A percentile compares a stretch with the other conserved stretches of the same genome.
phyloP scores from a whole-genome alignment of 345 rosid species.

The Angophora floribunda region DNA sequence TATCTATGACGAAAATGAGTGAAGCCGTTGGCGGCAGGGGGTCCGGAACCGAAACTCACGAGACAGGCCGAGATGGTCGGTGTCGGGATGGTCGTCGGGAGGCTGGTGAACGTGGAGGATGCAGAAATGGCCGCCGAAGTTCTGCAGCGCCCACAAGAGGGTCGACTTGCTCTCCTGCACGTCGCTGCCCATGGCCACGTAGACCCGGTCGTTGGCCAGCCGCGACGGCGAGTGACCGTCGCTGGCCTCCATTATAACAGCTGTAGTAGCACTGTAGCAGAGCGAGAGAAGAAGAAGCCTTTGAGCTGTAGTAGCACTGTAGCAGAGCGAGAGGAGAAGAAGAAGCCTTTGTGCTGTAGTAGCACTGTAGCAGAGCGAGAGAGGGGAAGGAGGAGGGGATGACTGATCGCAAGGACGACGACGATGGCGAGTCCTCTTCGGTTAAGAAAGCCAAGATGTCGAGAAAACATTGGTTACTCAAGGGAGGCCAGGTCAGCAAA shows the following conservation, averaged over 20 bases:
- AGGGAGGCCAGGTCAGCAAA: too few species aligned
- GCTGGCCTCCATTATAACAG: background rate
- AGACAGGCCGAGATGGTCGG: background rate
- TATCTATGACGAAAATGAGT: background rate
- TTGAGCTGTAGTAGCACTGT: background rate
- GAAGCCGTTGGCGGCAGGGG: background rate
- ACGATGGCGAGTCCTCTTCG: background rate
- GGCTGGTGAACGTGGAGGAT: background rate
- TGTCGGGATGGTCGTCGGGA: conserved; percentile 2
- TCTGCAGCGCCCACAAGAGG: conserved; percentile 12
- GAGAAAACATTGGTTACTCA: too few species aligned
- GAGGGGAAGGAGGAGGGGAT: background rate
- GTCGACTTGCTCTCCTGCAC: conserved; percentile 4
- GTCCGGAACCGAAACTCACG: background rate
- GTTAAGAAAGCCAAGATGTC: background rate
- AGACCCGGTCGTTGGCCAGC: background rate
- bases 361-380: background rate
- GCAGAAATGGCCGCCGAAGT: background rate
- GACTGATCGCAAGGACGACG: background rate
- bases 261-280: too few species aligned
- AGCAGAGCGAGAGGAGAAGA: background rate
- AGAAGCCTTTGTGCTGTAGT: background rate
- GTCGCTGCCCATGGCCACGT: conserved; percentile 15
- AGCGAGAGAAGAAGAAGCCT: background rate
- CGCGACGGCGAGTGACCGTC: background rate